Base-by-base conservation (phyloP, 306 rosid genomes). In the Gleditsia sinensis region DNA sequence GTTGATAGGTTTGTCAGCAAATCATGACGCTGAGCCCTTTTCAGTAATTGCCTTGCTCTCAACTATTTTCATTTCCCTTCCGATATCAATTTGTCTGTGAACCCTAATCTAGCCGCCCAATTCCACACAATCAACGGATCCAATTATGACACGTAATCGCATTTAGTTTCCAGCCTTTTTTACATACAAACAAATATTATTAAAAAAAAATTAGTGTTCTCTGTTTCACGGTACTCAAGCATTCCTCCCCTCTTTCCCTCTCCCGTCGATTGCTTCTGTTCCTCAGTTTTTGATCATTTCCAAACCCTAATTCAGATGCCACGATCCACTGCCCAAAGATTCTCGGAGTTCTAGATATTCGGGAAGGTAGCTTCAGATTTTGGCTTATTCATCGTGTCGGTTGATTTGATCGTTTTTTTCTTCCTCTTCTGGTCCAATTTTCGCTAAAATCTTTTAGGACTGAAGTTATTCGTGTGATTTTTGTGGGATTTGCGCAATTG, bases 291-390 rank as follows among this genome's bases (percentile, higher is more conserved):
- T 48, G 85, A 81, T 66, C 77, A 43, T 56, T 70, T 36, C 16
- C 75, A 19, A 91, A 76, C 84, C 91, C 84, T 83, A 83, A 61
- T 46, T 81, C 61, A 0, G 14, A 53, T n/a, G 50, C 32, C 6
- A 46, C 72, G 78, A 85, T 86, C 79, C 27, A 37, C 46, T 2
- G 28, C 77, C 0, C 46, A 37, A 61, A 33, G 74, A 60, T 56
- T 81, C 57, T 0, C 32, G 8, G 12, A 19, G 20, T 63, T 71
- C 67, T 40, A 20, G 4, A 30, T 68, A 53, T 28, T 51, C 17
- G 6, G 0, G 13, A 1, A 14, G 16, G 3, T 45, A 54, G 14
- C 49, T 17, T 40, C 19, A 67, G 2, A 28, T 3, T 12, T 66
- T 32, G 30, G 50, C 10, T 62, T 21, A 3, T 20, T 83, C 55